Evolutionary conservation across 148 eudicot species (phyloP).

Genomic region (Rhododendron vialii): DNA sequence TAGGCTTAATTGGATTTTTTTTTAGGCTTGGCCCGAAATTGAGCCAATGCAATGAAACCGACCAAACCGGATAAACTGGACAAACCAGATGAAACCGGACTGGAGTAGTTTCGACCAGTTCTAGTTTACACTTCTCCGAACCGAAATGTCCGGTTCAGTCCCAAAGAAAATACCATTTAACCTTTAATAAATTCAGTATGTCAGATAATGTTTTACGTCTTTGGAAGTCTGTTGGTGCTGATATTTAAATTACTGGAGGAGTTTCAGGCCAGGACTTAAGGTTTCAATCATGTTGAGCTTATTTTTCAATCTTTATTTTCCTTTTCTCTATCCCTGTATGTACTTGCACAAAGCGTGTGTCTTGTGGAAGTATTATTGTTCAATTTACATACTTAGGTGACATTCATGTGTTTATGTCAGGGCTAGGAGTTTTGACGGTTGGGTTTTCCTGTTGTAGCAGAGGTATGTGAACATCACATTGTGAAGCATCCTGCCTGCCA

Average conservation of each 20-base stretch:
- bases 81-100: too few species aligned
- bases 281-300: neutral
- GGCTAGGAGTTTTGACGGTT: neutral
- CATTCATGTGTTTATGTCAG: neutral
- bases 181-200: neutral
- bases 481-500: conserved; percentile 26
- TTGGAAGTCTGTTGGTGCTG: neutral
- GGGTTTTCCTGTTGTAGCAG: conserved; percentile 11
- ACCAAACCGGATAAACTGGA: too few species aligned
- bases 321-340: neutral
- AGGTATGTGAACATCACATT: conserved; percentile 9
- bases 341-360: neutral
- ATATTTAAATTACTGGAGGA: neutral
- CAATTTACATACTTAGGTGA: neutral
- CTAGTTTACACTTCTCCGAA: too few species aligned
- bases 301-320: neutral
- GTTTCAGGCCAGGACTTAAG: neutral
- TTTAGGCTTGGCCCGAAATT: too few species aligned
- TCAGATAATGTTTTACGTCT: neutral
- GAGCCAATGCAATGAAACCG: too few species aligned
- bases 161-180: neutral
- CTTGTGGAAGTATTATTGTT: neutral
- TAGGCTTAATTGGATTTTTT: too few species aligned
- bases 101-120: too few species aligned
- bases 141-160: too few species aligned